Evolutionary conservation across 2,329 filamentous ascomycete species (phyloP).

Genomic region (Mariannaea sp.): DNA sequence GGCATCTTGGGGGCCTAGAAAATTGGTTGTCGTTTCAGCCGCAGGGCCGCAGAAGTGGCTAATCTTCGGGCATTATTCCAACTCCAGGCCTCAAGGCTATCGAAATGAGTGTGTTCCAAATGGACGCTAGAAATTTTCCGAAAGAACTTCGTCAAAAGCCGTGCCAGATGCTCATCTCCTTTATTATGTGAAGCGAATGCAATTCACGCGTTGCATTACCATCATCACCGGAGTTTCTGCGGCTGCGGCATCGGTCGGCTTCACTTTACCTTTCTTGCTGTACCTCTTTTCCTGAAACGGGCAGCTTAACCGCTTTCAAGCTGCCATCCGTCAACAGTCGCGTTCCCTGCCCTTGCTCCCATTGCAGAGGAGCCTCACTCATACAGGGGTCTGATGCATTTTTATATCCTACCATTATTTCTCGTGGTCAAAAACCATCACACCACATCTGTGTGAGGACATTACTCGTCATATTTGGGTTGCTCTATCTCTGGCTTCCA

Average conservation of each 20-base stretch:
- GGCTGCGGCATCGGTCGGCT: conserved; percentile 2
- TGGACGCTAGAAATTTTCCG: conserved; percentile 11
- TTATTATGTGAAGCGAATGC: conserved; percentile 18
- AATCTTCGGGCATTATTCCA: conserved; percentile 28
- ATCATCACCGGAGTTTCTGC: conserved; percentile 1
- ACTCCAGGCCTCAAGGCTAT: not conserved
- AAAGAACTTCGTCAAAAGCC: conserved; percentile 7
- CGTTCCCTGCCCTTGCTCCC: conserved; percentile 1
- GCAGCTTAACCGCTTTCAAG: conserved; percentile 2
- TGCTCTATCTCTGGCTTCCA: not conserved
- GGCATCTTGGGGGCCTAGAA: not conserved
- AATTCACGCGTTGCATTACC: conserved; percentile 9
- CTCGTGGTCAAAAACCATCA: conserved; percentile 16
- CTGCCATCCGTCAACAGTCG: conserved; percentile 7
- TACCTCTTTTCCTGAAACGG: conserved; percentile 5
- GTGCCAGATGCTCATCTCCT: conserved; percentile 13
- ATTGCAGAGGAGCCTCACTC: too few species aligned
- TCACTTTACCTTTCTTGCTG: conserved; percentile 1
- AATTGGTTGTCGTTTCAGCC: conserved; percentile 10
- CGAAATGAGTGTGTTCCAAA: conserved; percentile 8
- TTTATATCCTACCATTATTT: conserved; percentile 19
- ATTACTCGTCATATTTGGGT: not conserved
- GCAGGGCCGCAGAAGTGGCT: conserved; percentile 8
- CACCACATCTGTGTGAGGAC: conserved; percentile 18
- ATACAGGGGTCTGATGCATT: conserved; percentile 6